Conservation (phyloP, 164 flowering plant genomes). For the Piper longum region DNA sequence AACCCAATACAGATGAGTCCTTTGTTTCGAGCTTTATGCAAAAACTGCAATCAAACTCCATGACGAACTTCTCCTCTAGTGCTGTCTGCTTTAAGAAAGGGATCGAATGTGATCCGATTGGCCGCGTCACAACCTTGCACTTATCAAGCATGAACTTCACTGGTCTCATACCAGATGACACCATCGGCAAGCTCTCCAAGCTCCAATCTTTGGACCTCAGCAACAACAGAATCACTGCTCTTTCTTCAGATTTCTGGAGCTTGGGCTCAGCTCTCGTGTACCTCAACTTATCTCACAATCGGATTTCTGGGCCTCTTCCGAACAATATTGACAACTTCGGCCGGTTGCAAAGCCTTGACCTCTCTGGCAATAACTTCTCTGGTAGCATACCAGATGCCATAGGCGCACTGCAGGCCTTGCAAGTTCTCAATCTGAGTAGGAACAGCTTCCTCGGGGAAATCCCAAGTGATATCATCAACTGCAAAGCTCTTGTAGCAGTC, state of each 20-base stretch:
- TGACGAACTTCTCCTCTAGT: conserved; percentile 29
- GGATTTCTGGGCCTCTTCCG: conserved; percentile 42
- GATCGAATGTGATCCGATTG: conserved; percentile 42
- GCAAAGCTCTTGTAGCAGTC: conserved; percentile 31
- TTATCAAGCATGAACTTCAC: conserved; percentile 51
- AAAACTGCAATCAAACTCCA: conserved; percentile 40
- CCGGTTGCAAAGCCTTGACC: conserved; percentile 38
- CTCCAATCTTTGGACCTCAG: conserved; percentile 75
- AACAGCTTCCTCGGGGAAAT: conserved; percentile 41
- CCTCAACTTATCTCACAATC: conserved; percentile 58
- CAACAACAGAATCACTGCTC: conserved; percentile 50
- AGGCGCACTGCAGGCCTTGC: conserved; percentile 36
- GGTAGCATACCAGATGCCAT: conserved; percentile 49
- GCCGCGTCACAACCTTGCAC: conserved; percentile 25
- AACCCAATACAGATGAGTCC: conserved; percentile 69
- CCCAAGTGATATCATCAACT: conserved; percentile 38
- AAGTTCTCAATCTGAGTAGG: conserved; percentile 32
- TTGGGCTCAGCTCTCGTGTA: conserved; percentile 34
- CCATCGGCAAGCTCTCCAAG: conserved; percentile 67
- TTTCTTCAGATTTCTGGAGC: conserved; percentile 81
- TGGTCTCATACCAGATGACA: conserved; percentile 68
- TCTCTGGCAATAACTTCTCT: conserved; percentile 52
- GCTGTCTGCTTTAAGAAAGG: conserved; percentile 63
- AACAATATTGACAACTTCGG: conserved; percentile 75
- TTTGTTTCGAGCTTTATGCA: conserved; percentile 52